A percentile compares a stretch with the other conserved stretches of the same genome.
These are phyloP conservation scores for Rutidosis leptorrhynchoides DNA, from an alignment of 129 eudicot genomes.

Conservation along the genomic window DNA sequence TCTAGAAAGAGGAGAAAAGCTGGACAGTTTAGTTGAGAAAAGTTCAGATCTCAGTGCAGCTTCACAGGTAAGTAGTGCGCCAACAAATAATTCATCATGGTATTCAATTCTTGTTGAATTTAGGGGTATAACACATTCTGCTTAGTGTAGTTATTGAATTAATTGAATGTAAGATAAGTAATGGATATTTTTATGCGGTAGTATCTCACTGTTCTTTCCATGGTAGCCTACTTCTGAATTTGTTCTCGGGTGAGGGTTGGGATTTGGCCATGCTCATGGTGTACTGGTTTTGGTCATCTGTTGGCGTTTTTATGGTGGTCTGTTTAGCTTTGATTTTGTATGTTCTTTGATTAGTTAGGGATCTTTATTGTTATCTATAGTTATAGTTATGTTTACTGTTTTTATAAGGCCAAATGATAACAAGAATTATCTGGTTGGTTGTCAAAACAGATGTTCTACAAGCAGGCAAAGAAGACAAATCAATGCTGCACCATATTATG, in stretches of 20 bases:
- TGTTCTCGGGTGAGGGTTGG: no score
- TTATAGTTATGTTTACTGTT: neutral
- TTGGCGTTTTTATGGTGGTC: no score
- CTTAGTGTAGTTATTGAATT: neutral
- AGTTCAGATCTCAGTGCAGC: conserved; percentile 94
- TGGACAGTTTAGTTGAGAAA: conserved; percentile 92
- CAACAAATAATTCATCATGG: neutral
- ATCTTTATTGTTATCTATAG: no score
- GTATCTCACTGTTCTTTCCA: no score
- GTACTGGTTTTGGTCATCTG: no score
- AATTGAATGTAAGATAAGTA: conserved; percentile 12
- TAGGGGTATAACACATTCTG: neutral
- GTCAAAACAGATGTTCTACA: conserved; percentile 83
- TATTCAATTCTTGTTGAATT: neutral
- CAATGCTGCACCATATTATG: conserved; percentile 78
- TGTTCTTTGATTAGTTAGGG: neutral
- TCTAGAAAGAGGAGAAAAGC: conserved; percentile 84
- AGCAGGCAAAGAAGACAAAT: conserved; percentile 92
- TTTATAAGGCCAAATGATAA: neutral
- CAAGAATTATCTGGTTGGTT: conserved; percentile 7
- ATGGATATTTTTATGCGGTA: neutral
- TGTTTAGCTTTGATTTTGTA: no score
- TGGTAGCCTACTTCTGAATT: no score
- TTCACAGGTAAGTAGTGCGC: conserved; percentile 62
- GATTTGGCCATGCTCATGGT: no score